Evolutionary conservation across 805 yeast species (phyloP).

Genomic region (Myxozyma geophila): DNA sequence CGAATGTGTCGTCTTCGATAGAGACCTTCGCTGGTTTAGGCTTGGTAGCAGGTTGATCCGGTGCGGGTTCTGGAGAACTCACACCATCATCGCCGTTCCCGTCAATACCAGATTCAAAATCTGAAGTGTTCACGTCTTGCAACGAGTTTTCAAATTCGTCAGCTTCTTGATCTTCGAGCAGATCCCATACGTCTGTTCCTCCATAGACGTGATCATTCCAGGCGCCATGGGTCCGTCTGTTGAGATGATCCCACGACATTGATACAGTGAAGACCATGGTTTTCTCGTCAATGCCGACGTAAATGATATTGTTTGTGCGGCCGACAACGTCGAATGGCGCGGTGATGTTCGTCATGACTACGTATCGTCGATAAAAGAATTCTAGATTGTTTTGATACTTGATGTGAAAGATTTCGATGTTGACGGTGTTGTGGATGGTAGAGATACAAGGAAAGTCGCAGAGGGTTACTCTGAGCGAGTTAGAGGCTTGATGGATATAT

Average conservation of each 20-base stretch:
- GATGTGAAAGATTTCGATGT: slow-evolving; percentile 28
- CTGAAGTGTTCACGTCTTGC: not conserved
- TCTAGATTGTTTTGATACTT: slow-evolving; percentile 18
- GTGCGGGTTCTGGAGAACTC: no score
- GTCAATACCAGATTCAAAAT: not conserved
- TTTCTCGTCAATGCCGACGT: slow-evolving; percentile 28
- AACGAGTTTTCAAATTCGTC: slow-evolving; percentile 5
- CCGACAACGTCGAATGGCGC: slow-evolving; percentile 35
- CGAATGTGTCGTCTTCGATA: no score
- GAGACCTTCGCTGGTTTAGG: not conserved
- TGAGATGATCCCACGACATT: slow-evolving; percentile 28
- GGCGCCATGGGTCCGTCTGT: slow-evolving; percentile 4
- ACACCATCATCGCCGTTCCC: not conserved
- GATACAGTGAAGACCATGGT: slow-evolving; percentile 25
- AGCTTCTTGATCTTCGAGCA: slow-evolving; percentile 19
- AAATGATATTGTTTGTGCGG: slow-evolving; percentile 26
- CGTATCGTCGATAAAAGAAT: slow-evolving; percentile 27
- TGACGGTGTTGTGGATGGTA: slow-evolving; percentile 34
- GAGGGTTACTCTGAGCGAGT: slow-evolving; percentile 32
- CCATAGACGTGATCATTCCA: slow-evolving; percentile 31
- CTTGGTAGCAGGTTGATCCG: not conserved
- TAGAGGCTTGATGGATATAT: slow-evolving; percentile 28
- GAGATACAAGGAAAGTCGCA: slow-evolving; percentile 36
- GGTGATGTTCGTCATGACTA: slow-evolving; percentile 29
- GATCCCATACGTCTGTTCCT: slow-evolving; percentile 23